phyloP scores from a whole-genome alignment of 2,329 filamentous ascomycete genomes.

The Aureobasidium sp. region DNA sequence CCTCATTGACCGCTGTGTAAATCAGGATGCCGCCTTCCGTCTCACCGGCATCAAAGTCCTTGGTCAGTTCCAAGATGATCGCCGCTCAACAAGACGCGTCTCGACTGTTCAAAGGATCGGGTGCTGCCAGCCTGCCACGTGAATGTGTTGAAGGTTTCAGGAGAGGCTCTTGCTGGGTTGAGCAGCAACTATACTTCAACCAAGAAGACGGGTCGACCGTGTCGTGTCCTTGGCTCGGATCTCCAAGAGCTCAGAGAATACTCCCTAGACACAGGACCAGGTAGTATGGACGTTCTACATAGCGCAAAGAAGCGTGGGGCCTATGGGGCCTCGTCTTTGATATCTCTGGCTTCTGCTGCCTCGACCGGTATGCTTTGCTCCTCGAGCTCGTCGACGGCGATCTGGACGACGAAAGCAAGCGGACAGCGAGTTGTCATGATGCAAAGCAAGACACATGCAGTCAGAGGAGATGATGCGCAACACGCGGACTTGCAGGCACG shows the following conservation, averaged over 20 bases:
- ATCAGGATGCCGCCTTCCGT: conserved; percentile 4
- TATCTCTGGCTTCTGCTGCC: background rate
- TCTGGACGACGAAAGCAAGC: background rate
- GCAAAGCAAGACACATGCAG: background rate
- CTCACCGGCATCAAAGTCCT: background rate
- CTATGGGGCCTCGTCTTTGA: background rate
- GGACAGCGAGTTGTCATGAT: background rate
- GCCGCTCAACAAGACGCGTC: background rate
- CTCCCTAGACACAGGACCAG: background rate
- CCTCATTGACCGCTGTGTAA: conserved; percentile 2
- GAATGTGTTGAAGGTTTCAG: background rate
- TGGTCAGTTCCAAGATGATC: background rate
- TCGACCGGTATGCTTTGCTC: background rate
- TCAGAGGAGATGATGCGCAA: background rate
- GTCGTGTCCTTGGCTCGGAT: background rate
- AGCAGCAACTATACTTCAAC: background rate
- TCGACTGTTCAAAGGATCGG: background rate
- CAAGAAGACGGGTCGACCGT: background rate
- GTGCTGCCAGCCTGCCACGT: background rate
- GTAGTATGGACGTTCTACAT: background rate
- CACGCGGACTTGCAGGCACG: background rate
- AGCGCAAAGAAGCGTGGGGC: background rate
- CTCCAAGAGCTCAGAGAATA: background rate
- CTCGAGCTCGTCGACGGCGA: background rate
- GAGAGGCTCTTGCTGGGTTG: background rate